These are phyloP conservation scores for Sugiyamaella mastotermitis DNA, from an alignment of 805 yeast genomes.

Conservation along the genomic window DNA sequence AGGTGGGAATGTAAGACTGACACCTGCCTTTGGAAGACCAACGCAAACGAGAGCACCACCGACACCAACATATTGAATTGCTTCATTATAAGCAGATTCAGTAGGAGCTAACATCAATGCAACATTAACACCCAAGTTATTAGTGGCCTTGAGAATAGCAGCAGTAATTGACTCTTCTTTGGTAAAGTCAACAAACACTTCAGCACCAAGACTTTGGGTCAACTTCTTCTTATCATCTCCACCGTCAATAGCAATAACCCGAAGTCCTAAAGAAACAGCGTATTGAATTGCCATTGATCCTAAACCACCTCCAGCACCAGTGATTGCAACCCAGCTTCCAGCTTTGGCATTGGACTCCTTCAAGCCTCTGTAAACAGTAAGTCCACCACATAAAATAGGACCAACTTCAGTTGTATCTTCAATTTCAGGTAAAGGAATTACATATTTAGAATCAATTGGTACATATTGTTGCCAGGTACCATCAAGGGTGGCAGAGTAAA, in stretches of 20 bases:
- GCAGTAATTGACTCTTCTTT: slow-evolving; percentile 16
- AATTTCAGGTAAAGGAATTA: slow-evolving; percentile 37
- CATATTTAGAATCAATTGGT: slow-evolving; percentile 40
- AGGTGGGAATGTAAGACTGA: slow-evolving; percentile 16
- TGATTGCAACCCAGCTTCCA: slow-evolving; percentile 54
- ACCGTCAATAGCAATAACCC: slow-evolving; percentile 52
- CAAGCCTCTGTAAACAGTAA: slow-evolving; percentile 56
- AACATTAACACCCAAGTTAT: slow-evolving; percentile 22
- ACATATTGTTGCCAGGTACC: slow-evolving; percentile 46
- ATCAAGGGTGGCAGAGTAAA: slow-evolving; percentile 69
- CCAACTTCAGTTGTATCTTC: slow-evolving; percentile 26
- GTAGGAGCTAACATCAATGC: slow-evolving; percentile 19
- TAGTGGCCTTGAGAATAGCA: slow-evolving; percentile 22
- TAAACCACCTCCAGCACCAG: slow-evolving; percentile 61
- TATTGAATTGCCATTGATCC: slow-evolving; percentile 56
- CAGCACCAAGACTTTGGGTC: slow-evolving; percentile 46
- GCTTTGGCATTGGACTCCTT: slow-evolving; percentile 44
- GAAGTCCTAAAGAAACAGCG: slow-evolving; percentile 52
- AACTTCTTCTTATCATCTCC: slow-evolving; percentile 47
- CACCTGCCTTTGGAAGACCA: slow-evolving; percentile 20
- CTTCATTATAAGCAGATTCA: slow-evolving; percentile 16
- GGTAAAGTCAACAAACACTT: slow-evolving; percentile 47
- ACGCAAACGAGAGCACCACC: slow-evolving; percentile 21
- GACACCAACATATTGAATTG: slow-evolving; percentile 17
- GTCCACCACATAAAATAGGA: slow-evolving; percentile 58